A percentile compares a stretch with the other conserved stretches of the same genome.
Conservation (phyloP, 768 basidiomycete genomes). For the Mycena venus region DNA sequence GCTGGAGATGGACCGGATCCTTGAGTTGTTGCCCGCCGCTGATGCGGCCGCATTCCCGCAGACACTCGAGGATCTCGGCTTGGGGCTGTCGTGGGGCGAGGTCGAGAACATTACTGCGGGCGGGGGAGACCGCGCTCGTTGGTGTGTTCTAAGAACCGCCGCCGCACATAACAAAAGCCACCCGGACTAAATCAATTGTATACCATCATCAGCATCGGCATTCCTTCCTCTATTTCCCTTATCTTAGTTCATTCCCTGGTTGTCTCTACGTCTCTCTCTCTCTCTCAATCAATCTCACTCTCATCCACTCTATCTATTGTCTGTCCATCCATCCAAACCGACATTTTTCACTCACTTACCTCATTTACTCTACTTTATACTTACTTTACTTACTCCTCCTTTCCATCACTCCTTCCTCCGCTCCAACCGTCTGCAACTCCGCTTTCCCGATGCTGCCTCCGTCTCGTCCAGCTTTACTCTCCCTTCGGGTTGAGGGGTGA, state of each 20-base stretch:
- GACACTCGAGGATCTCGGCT: slow-evolving; percentile 28
- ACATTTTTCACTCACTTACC: background rate
- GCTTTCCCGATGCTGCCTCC: slow-evolving; percentile 32
- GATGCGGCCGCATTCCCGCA: slow-evolving; percentile 29
- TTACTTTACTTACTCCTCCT: too few relatives aligned
- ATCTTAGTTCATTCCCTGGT: slow-evolving; percentile 12
- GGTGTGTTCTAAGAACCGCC: slow-evolving; percentile 31
- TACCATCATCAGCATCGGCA: slow-evolving; percentile 20
- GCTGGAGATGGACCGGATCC: slow-evolving; percentile 37
- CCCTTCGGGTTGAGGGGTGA: slow-evolving; percentile 31
- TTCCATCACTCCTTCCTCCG: background rate
- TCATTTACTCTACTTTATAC: slow-evolving; percentile 5
- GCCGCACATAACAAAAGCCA: slow-evolving; percentile 18
- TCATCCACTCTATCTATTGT: slow-evolving; percentile 37
- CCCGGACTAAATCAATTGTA: background rate
- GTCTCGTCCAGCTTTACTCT: slow-evolving; percentile 7
- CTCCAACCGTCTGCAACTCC: background rate
- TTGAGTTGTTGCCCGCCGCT: slow-evolving; percentile 32
- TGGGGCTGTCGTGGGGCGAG: slow-evolving; percentile 28
- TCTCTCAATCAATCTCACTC: slow-evolving; percentile 32
- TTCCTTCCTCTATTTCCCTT: slow-evolving; percentile 11
- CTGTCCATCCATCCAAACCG: slow-evolving; percentile 13
- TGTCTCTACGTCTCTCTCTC: slow-evolving; percentile 23
- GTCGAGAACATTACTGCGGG: slow-evolving; percentile 21
- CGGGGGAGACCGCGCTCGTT: slow-evolving; percentile 24